Percentiles rank a stretch among this genome's conserved stretches.
Conservation (phyloP, 2,329 filamentous ascomycete species). For the Microdochium trichocladiopsis region DNA sequence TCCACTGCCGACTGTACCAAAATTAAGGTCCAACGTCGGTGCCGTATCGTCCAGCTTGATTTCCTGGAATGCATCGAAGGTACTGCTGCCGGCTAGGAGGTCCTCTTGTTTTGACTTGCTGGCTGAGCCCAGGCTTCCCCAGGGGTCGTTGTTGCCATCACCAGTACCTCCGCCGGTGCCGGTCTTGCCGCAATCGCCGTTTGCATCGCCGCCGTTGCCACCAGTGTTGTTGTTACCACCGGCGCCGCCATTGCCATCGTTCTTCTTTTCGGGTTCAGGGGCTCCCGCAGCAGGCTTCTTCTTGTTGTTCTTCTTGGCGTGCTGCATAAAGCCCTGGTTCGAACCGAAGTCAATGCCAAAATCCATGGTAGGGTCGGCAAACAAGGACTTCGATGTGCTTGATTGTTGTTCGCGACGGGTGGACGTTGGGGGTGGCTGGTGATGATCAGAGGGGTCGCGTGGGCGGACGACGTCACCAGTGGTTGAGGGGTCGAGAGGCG, state of each 20-base stretch:
- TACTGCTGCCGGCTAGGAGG: conserved; percentile 11
- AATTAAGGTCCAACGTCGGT: conserved; percentile 50
- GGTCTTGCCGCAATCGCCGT: conserved; percentile 28
- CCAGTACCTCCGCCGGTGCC: conserved; percentile 23
- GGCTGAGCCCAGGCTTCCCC: conserved; percentile 8
- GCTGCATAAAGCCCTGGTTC: conserved; percentile 45
- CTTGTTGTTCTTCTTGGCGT: conserved; percentile 43
- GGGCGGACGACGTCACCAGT: conserved; percentile 14
- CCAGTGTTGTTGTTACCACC: conserved; percentile 22
- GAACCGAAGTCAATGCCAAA: conserved; percentile 50
- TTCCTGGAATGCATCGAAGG: conserved; percentile 56
- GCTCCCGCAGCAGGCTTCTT: conserved; percentile 8
- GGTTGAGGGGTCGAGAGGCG: conserved; percentile 10
- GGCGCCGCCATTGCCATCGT: conserved; percentile 25
- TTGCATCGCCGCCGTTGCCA: conserved; percentile 22
- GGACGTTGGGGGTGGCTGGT: conserved; percentile 14
- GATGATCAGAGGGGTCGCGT: conserved; percentile 16
- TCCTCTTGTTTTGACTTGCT: conserved; percentile 1
- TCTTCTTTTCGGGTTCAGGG: conserved; percentile 23
- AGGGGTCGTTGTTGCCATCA: conserved; percentile 10
- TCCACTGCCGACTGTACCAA: conserved; percentile 35
- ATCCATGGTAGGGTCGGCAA: conserved; percentile 37
- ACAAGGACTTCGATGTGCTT: conserved; percentile 20
- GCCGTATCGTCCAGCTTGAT: conserved; percentile 57
- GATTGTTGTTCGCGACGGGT: conserved; percentile 2